Evolutionary conservation across 2,329 filamentous ascomycete species (phyloP), one percentile per base, ranked within the genome.

Genomic region (Pseudocercospora cruenta): DNA sequence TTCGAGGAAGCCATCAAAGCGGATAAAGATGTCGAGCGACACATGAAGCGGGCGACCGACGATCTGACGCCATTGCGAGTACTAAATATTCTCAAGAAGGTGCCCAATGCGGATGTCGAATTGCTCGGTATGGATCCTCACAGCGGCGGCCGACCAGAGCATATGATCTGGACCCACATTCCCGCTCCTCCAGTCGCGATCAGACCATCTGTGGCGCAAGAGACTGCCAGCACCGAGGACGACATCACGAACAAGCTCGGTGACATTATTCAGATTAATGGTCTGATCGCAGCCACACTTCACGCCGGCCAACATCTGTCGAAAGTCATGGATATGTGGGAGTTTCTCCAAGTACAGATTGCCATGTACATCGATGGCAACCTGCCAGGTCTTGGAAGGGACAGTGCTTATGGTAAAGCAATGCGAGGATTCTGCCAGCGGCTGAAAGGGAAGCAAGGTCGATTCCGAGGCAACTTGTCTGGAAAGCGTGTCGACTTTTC

Each of bases 401-500:
- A 96, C 73, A 90, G 90, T 12, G 92, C 93, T 8, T 90, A 93
- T 67, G 92, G 93, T 65, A 97, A 96, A 78, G 87, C 91, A 0
- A 96, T 95, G 73, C 88, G 95, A 73, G 95, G 95, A 19, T 96
- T 99, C 76, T 97, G 94, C 68, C 95, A 98, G 79, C 89, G 95
- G 16, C 80, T 99, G 57, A 99, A 99, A 81, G 95, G 95, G 72
- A 99, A 99, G 76, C 94, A 98, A 76, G 95, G 95, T 62, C 92
- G 95, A 62, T 99, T 99, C 80, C 90, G 95, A 81, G 95, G 96
- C 65, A 99, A 99, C 74, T 80, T 99, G 66, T 98, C 94, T 0
- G 95, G 95, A 77, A 99, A 99, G 80, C 94, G 95, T 86, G 95
- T 99, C 62, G 94, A 99, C 77, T 99, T 98, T 79, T 99, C 95